Evolutionary conservation across 2,329 filamentous ascomycete genomes (phyloP).

Genomic region (Boeremia exigua): DNA sequence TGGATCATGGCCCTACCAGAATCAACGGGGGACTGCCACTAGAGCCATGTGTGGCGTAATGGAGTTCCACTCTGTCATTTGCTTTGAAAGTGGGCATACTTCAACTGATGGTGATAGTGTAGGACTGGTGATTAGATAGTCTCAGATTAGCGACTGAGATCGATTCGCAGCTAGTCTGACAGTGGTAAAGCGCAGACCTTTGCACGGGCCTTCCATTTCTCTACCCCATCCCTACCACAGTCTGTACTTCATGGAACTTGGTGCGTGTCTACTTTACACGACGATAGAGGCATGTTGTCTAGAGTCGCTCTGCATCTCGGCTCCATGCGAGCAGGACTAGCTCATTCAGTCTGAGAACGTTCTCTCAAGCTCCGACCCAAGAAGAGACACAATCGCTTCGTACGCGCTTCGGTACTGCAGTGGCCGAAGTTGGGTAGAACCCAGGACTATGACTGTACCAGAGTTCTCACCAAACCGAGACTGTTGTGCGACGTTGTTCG

Average conservation of each 20-base stretch:
- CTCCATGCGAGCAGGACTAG: too few species aligned
- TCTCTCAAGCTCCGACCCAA: neutral
- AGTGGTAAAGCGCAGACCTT: neutral
- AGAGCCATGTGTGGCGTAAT: slow-evolving; percentile 22
- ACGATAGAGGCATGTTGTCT: too few species aligned
- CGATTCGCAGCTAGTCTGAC: neutral
- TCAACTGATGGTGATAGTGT: neutral
- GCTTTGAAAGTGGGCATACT: slow-evolving; percentile 23
- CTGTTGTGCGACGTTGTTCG: slow-evolving; percentile 18
- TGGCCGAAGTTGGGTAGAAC: neutral
- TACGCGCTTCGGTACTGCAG: neutral
- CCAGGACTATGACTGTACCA: neutral
- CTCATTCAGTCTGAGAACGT: too few species aligned
- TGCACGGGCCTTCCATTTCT: neutral
- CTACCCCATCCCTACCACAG: neutral
- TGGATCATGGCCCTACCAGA: slow-evolving; percentile 11
- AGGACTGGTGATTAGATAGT: neutral
- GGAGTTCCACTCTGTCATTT: slow-evolving; percentile 23
- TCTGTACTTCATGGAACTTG: too few species aligned
- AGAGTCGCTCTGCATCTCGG: too few species aligned
- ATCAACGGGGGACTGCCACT: slow-evolving; percentile 17
- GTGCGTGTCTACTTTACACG: too few species aligned
- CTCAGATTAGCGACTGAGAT: neutral
- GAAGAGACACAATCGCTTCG: neutral
- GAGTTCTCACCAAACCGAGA: neutral